Evolutionary conservation across 257 asterid species (phyloP), one percentile per base, ranked within the genome.

Genomic region (Leptodermis oblonga): DNA sequence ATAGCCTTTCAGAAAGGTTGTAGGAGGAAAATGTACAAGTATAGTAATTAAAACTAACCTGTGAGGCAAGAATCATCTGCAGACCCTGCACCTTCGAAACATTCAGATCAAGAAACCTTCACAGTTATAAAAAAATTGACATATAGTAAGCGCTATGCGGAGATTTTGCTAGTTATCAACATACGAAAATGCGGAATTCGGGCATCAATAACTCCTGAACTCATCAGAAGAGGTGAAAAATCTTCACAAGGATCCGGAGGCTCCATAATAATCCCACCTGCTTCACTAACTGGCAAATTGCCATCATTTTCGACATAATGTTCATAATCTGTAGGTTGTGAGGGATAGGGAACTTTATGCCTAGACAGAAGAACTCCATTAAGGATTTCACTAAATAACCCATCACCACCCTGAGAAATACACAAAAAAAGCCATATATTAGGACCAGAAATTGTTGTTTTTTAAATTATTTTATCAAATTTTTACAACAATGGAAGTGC

Each of bases 351-450:
- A 80, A 88, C 93, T 81, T 85, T 82, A 76, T 90, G 96, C 87
- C 99, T 86, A 43, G 96, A 79, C 80, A 86, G 80, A 74, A 94
- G 96, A 79, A 89, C 71, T 58, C 96, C 97, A 66, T 89, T 88
- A 49, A 94, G 91, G 73, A 94, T 78, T 84, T 94, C 99, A 69
- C 86, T 89, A 85, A 94, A 94, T 72, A 90, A 87, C 30, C 97
- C 99, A 80, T 94, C 99, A 73, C 99, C 99, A 3, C 99, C 99
- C 99, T 94, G 79, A n/a, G 61, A 34, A 70, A 66, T 52, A 70
- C 71, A 76, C 49, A 70, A 67, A 23, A 33, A 59, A 65, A 54
- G 39, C 36, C 66, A 36, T 71, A 67, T 73, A 71, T 33, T 64
- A 74, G 34, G 46, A 62, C 59, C 12, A 37, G 43, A 31, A 41